Evolutionary conservation across 2,329 filamentous ascomycete genomes (phyloP), one percentile per base, ranked within the genome.

Genomic region (Polychaeton citri): DNA sequence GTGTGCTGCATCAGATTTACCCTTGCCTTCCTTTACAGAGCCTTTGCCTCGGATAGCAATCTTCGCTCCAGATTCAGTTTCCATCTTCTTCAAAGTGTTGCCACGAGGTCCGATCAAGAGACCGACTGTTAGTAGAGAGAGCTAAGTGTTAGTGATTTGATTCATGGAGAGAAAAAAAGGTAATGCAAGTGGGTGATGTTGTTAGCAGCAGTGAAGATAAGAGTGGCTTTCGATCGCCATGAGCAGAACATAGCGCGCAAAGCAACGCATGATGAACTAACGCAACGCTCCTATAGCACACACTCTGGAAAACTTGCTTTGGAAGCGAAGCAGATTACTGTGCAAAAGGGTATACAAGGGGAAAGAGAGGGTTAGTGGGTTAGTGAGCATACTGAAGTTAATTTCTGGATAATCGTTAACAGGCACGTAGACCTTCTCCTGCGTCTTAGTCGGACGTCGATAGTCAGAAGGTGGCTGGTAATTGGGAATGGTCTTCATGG

Each of bases 321-420:
- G 24, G 12, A 28, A 15, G 12, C 24, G 15, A 54, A 60, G 58
- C 58, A 55, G 58, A 65, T 62, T 59, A 65, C 47, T 21, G 35
- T 35, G 39, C 30, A 36, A 21, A 35, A 32, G 39, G n/a, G n/a
- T n/a, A n/a, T 46, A 41, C 17, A 59, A 61, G 49, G 53, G 47
- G 54, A 53, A 51, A 66, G 37, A 35, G 67, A 55, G 58, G 48
- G 55, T 61, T 59, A 61, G 59, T 86, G 85, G 86, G 85, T 94
- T 94, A 94, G 87, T 80, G 87, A 90, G 88, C 88, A 88, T 95
- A 98, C 90, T 98, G 85, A 98, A 98, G 81, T 98, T 98, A 79
- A 98, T 96, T 66, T 98, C 90, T 73, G 90, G 90, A 64, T 98
- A 98, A 66, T 98, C 90, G 76, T 98, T 98, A 70, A 98, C 90